Conservation (phyloP, 2,329 filamentous ascomycete genomes). For the Xenosphaeropsis pyriputrescens region DNA sequence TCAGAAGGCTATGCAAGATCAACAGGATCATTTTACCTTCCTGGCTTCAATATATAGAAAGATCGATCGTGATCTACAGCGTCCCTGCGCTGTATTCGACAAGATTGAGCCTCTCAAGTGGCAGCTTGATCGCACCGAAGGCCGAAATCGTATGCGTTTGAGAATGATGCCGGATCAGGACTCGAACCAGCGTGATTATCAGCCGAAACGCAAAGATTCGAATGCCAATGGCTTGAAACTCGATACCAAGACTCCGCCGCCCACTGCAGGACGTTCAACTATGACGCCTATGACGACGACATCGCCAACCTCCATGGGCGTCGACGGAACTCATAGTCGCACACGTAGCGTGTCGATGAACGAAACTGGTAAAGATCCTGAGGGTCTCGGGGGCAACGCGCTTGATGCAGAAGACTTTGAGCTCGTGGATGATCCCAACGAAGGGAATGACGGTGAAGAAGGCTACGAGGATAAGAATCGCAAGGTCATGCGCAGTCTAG, state of each 20-base stretch:
- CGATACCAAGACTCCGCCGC: conserved; percentile 10
- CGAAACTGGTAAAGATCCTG: conserved; percentile 3
- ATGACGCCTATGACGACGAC: conserved; percentile 5
- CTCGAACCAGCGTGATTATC: conserved; percentile 56
- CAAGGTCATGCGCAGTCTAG: conserved; percentile 88
- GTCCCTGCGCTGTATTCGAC: conserved; percentile 70
- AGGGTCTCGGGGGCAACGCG: conserved; percentile 4
- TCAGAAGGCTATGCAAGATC: conserved; percentile 78
- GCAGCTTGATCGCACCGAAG: conserved; percentile 92
- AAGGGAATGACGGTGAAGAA: conserved; percentile 57
- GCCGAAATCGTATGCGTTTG: conserved; percentile 86
- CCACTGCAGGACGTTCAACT: neutral
- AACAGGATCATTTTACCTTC: conserved; percentile 77
- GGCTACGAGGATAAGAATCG: conserved; percentile 95
- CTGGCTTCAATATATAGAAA: conserved; percentile 62
- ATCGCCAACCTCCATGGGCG: conserved; percentile 2
- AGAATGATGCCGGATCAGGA: conserved; percentile 69
- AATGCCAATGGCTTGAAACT: conserved; percentile 24
- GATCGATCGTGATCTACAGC: conserved; percentile 63
- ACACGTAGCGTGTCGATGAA: neutral
- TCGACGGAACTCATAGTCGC: conserved; percentile 5
- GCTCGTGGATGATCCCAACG: conserved; percentile 84
- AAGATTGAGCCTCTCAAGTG: conserved; percentile 54
- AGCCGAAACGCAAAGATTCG: conserved; percentile 61
- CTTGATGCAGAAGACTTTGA: conserved; percentile 85